A percentile compares a stretch with the other conserved stretches of the same genome.
These are phyloP conservation scores for Escallonia herrerae DNA, from an alignment of 129 eudicot species.

Conservation along the genomic window DNA sequence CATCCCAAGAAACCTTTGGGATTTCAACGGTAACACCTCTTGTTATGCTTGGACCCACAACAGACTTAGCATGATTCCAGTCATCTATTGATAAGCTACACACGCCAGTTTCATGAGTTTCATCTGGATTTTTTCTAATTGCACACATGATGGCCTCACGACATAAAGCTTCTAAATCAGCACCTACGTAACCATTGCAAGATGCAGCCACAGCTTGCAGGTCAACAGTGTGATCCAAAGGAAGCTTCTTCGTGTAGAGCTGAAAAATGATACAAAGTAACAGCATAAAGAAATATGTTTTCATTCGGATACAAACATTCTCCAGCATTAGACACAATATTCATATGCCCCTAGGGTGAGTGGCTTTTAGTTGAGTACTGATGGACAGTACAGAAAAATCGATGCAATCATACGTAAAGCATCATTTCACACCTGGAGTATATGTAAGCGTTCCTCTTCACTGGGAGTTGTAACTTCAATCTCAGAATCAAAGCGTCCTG, in stretches of 20 bases:
- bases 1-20: constrained; percentile 90
- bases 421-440: constrained; percentile 48
- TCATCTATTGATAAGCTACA: constrained; percentile 61
- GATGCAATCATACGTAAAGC: not conserved
- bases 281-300: not conserved
- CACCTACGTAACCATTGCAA: constrained; percentile 95
- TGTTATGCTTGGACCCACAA: constrained; percentile 91
- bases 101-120: constrained; percentile 21
- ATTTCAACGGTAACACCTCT: constrained; percentile 87
- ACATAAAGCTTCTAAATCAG: constrained; percentile 94
- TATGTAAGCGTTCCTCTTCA: constrained; percentile 73
- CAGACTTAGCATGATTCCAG: constrained; percentile 64
- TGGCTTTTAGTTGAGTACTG: not conserved
- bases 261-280: constrained; percentile 27
- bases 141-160: constrained; percentile 77
- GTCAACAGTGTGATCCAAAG: constrained; percentile 63
- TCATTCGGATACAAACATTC: no score
- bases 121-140: constrained; percentile 30
- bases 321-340: no score
- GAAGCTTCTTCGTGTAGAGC: constrained; percentile 76
- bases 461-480: constrained; percentile 87
- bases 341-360: not conserved
- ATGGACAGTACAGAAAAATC: not conserved
- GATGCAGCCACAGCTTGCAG: constrained; percentile 62
- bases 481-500: constrained; percentile 93